Conservation (phyloP, 768 basidiomycete genomes). For the Rhizopogon rudus region DNA sequence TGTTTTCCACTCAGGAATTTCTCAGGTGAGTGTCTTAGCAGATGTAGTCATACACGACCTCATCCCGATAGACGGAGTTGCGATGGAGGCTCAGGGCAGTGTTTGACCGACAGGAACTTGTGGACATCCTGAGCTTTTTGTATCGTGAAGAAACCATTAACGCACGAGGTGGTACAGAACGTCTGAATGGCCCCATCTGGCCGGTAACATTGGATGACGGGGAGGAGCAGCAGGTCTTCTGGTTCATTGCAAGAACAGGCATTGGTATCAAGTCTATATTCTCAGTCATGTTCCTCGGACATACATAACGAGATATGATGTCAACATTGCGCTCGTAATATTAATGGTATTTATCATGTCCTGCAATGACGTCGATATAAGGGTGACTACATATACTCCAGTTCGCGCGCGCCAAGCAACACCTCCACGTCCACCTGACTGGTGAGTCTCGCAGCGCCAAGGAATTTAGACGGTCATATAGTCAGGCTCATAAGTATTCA, state of each 20-base stretch:
- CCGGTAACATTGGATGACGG: constrained; percentile 40
- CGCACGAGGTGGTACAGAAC: constrained; percentile 15
- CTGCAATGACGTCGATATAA: too few species aligned
- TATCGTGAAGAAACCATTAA: constrained; percentile 46
- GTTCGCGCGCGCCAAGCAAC: too few species aligned
- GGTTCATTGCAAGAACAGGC: constrained; percentile 51
- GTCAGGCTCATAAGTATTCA: too few species aligned
- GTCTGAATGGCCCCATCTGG: constrained; percentile 17
- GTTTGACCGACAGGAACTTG: constrained; percentile 72
- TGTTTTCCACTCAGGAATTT: constrained; percentile 67
- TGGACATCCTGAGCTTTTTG: constrained; percentile 53
- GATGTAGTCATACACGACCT: constrained; percentile 5
- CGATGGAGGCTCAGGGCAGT: constrained; percentile 65
- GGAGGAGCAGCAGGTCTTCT: constrained; percentile 48
- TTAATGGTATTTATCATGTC: too few species aligned
- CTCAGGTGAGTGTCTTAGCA: constrained; percentile 45
- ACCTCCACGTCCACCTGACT: too few species aligned
- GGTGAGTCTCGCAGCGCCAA: too few species aligned
- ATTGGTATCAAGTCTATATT: constrained; percentile 61
- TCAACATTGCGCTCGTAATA: too few species aligned
- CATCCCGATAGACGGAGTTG: constrained; percentile 50
- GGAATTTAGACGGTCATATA: too few species aligned
- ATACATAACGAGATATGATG: too few species aligned
- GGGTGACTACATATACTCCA: too few species aligned
- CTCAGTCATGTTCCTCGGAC: neutral